Conservation (phyloP, 257 asterid genomes). For the Solanum megistacrolobum region DNA sequence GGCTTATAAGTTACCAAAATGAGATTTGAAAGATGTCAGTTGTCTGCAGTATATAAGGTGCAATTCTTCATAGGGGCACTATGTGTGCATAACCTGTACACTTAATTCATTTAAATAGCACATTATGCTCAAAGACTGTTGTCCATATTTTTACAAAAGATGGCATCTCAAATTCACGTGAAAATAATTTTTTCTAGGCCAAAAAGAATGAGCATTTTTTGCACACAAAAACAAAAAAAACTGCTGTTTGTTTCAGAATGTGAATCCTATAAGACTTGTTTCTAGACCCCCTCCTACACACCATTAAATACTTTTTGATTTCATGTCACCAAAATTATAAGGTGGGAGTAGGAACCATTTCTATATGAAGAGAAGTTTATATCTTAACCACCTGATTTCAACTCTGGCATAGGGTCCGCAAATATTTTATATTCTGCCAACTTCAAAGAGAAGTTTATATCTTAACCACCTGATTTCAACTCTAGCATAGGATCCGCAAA, state of each 20-base stretch:
- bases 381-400: not conserved
- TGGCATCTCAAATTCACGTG: not conserved
- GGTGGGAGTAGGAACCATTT: not conserved
- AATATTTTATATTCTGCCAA: not conserved
- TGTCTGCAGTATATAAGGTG: not conserved
- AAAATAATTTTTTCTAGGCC: not conserved
- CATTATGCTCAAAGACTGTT: not conserved
- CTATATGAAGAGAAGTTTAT: not conserved
- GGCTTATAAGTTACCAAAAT: not conserved
- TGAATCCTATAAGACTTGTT: not conserved
- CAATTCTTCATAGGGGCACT: not conserved
- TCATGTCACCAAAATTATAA: not conserved
- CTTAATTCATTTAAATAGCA: not conserved
- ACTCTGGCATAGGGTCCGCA: not conserved
- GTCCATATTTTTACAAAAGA: not conserved
- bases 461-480: not conserved
- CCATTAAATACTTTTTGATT: not conserved
- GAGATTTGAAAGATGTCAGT: not conserved
- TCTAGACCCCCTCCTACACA: not conserved
- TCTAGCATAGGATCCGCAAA: not conserved
- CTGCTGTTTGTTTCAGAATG: not conserved
- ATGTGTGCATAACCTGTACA: not conserved
- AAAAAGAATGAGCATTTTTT: not conserved
- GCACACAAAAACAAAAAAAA: not conserved
- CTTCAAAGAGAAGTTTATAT: not conserved